phyloP scores from a whole-genome alignment of 768 basidiomycete species.

The Serendipita vermifera region DNA sequence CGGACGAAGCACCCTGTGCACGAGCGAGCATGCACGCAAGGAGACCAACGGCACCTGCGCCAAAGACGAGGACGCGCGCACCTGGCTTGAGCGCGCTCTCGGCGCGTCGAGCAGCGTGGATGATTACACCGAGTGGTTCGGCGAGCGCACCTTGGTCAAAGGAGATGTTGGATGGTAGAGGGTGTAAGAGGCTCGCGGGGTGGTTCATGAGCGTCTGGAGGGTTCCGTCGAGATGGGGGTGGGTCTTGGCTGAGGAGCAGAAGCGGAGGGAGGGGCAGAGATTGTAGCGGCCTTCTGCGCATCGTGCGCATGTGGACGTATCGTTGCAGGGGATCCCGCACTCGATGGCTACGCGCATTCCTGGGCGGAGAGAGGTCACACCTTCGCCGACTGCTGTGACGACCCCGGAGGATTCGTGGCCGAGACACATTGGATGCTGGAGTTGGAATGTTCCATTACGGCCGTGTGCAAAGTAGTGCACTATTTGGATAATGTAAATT shows the following conservation, averaged over 20 bases:
- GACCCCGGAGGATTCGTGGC: slow-evolving; percentile 85
- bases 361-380: slow-evolving; percentile 44
- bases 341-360: slow-evolving; percentile 88
- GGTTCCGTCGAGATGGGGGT: slow-evolving; percentile 87
- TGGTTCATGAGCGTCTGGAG: slow-evolving; percentile 82
- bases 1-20: slow-evolving; percentile 47
- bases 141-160: slow-evolving; percentile 79
- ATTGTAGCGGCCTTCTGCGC: slow-evolving; percentile 74
- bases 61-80: slow-evolving; percentile 74
- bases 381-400: slow-evolving; percentile 72
- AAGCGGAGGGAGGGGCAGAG: slow-evolving; percentile 85
- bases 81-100: slow-evolving; percentile 29
- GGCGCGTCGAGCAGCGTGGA: slow-evolving; percentile 44
- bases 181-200: slow-evolving; percentile 72
- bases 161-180: slow-evolving; percentile 66
- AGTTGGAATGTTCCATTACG: slow-evolving; percentile 88
- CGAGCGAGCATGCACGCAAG: slow-evolving; percentile 74
- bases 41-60: slow-evolving; percentile 87
- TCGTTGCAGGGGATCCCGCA: slow-evolving; percentile 78
- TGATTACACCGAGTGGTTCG: slow-evolving; percentile 86
- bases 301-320: slow-evolving; percentile 39
- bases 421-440: slow-evolving; percentile 75
- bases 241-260: slow-evolving; percentile 78
- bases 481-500: too few relatives aligned
- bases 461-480: slow-evolving; percentile 83